Evolutionary conservation across 768 basidiomycete genomes (phyloP), one percentile per base, ranked within the genome.

Genomic region (Hydnomerulius pinastri): DNA sequence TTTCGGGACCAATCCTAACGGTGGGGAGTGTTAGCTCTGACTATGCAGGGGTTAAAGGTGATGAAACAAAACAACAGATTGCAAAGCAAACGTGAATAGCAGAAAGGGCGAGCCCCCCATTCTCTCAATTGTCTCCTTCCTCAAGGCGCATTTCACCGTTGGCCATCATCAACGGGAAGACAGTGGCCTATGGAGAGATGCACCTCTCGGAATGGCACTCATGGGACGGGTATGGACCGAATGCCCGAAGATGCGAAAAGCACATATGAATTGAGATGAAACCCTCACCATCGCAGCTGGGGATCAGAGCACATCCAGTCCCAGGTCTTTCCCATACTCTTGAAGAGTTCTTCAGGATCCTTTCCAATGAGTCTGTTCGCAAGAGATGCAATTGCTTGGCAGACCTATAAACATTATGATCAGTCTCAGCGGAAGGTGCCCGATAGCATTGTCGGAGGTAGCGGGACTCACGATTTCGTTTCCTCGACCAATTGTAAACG

Each of bases 401-500:
- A 94, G 36, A 96, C 87, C 88, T 90, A 39, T 23, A 37, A 43
- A 48, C 17, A 35, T 21, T 17, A 10, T 9, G 32, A 53, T 13
- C 35, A 17, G 35, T 15, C n/a, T 11, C 24, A 18, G 30, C 20
- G 25, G 23, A 35, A 18, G 37, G 47, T 23, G 12, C 33, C 10
- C 29, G 17, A 23, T 17, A 40, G 8, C 1, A 7, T 23, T 12
- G 27, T 13, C 21, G 4, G 15, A 36, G 18, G 18, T 10, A 51
- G 27, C 29, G 3, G 33, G n/a, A 56, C 72, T 47, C 58, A 89
- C 95, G 55, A 97, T 93, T 53, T 98, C 95, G 62, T 94, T 98
- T 24, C 95, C 95, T 35, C 95, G 85, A 0, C 92, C 92, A 57
- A 92, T 94, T 10, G 93, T 94, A 67, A 95, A 95, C 3, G 92